Evolutionary conservation across 164 flowering plant species (phyloP).

Genomic region (Macadamia tetraphylla): DNA sequence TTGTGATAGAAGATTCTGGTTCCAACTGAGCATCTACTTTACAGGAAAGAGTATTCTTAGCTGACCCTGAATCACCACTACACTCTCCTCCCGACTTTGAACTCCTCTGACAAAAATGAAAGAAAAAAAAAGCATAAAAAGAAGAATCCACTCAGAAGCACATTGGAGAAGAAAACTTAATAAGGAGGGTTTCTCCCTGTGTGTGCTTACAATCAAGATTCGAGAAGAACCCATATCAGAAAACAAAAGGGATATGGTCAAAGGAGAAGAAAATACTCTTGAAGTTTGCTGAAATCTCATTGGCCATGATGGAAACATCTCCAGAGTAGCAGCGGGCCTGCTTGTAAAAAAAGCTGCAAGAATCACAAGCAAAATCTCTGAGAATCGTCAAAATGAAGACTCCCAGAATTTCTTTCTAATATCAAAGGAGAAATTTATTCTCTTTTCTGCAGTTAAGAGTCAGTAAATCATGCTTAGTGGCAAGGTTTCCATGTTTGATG

Average conservation of each 20-base stretch:
- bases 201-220: neutral
- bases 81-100: conserved; percentile 56
- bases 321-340: conserved; percentile 86
- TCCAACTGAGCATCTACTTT: conserved; percentile 47
- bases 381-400: conserved; percentile 30
- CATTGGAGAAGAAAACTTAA: conserved; percentile 6
- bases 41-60: conserved; percentile 46
- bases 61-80: conserved; percentile 73
- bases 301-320: conserved; percentile 97
- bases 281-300: conserved; percentile 62
- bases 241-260: conserved; percentile 22
- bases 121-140: conserved; percentile 4
- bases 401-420: conserved; percentile 12
- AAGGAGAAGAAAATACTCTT: conserved; percentile 38
- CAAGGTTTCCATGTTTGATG: conserved; percentile 49
- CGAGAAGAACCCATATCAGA: neutral
- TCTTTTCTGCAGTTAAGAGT: conserved; percentile 45
- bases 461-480: conserved; percentile 35
- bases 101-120: conserved; percentile 36
- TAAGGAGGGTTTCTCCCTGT: neutral
- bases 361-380: conserved; percentile 45
- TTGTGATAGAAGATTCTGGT: conserved; percentile 56
- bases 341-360: conserved; percentile 71
- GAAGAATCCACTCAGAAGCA: neutral
- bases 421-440: conserved; percentile 24